Base-by-base conservation (phyloP, 768 basidiomycete species). In the Termitomyces sp. region DNA sequence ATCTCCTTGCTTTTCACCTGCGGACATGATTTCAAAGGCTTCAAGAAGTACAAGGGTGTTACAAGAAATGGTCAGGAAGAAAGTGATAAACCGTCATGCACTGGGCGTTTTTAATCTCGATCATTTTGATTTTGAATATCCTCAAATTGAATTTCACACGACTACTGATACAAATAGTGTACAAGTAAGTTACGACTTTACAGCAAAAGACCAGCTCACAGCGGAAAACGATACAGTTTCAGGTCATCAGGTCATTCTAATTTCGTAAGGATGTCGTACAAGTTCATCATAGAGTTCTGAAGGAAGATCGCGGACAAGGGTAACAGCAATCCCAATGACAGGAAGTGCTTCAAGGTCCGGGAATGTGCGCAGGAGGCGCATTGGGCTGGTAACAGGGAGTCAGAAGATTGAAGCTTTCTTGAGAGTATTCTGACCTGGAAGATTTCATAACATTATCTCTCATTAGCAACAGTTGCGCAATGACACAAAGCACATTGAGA, bases 401-500 rank as follows among this genome's bases (percentile, higher is more conserved):
- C 28, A 59, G 53, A 32, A 28, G 24, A 26, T 50, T 40, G 20
- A 35, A 14, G 51, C 28, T 18, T 20, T 20, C 43, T 28, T 13
- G 18, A n/a, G 28, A 32, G 32, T 20, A 43, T 40, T 44, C 82
- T 43, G 57, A 95, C 96, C 92, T 94, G 2, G 86, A 77, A 1
- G 89, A 92, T 51, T 74, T 78, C 87, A 99, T 93, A 48, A 99
- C 83, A 47, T 94, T 91, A 46, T 92, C 88, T 58, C 94, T 80
- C 73, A 98, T 96, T 12, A 96, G 81, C 4, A 95, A 70, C 4
- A 99, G 74, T 66, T 98, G 97, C 7, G 97, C 96, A 59, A 98
- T 98, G 3, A 98, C 94, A 67, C 95, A 98, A 16, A 99, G 78
- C 12, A 99, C 88, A 66, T 99, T 99, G 20, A 99, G 79, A 67